Evolutionary conservation across 257 asterid species (phyloP).

Genomic region (Anisodus tanguticus): DNA sequence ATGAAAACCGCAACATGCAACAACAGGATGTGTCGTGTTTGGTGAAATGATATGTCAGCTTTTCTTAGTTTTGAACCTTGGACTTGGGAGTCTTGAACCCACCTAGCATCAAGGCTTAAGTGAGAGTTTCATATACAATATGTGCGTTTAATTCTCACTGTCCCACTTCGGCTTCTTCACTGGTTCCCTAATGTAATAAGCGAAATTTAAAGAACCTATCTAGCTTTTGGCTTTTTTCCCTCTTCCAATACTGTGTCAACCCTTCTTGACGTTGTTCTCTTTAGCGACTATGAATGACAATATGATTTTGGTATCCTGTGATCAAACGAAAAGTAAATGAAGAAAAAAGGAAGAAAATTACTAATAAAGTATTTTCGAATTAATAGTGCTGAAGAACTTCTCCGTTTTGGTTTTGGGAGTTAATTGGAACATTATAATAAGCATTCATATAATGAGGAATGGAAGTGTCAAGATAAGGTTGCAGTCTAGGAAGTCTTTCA

Average conservation of each 20-base stretch:
- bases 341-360: neutral
- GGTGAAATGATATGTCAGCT: slow-evolving; percentile 19
- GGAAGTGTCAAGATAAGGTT: neutral
- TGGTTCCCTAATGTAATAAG: neutral
- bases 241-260: too few relatives aligned
- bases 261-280: neutral
- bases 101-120: neutral
- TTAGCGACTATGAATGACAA: neutral
- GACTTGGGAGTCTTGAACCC: neutral
- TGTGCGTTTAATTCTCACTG: neutral
- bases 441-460: neutral
- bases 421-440: neutral
- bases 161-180: neutral
- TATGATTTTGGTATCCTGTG: neutral
- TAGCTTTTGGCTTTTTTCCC: neutral
- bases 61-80: neutral
- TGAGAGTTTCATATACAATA: neutral
- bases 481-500: neutral
- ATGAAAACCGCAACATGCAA: slow-evolving; percentile 33
- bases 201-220: neutral
- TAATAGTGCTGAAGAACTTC: neutral
- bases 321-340: neutral
- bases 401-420: neutral
- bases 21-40: neutral
- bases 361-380: neutral